phyloP scores from a whole-genome alignment of 2,329 filamentous ascomycete species.

The Geosmithia putterillii region DNA sequence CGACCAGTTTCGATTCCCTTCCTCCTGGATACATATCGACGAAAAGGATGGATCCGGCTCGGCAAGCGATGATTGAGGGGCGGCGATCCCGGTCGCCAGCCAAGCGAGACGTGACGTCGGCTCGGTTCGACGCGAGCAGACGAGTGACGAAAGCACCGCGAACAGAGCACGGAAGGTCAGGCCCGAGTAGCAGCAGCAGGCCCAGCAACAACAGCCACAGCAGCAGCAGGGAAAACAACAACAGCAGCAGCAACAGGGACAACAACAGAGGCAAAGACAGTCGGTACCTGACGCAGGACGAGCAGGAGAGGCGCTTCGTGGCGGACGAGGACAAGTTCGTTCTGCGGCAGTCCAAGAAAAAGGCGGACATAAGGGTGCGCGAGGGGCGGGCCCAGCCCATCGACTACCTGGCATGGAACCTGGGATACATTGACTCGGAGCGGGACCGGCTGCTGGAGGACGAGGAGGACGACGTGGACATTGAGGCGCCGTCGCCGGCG shows the following conservation, averaged over 20 bases:
- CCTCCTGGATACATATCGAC: not conserved
- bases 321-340: conserved; percentile 95
- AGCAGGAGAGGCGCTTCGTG: conserved; percentile 73
- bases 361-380: conserved; percentile 86
- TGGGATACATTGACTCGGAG: conserved; percentile 78
- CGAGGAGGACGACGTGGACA: conserved; percentile 57
- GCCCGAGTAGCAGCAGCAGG: conserved; percentile 14
- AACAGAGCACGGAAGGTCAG: conserved; percentile 10
- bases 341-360: conserved; percentile 93
- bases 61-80: conserved; percentile 41
- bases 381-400: conserved; percentile 85
- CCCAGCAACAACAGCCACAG: conserved; percentile 3
- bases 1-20: not conserved
- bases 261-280: conserved; percentile 5
- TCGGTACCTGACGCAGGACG: conserved; percentile 54
- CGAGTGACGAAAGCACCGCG: conserved; percentile 42
- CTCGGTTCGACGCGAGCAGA: conserved; percentile 39
- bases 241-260: conserved; percentile 5
- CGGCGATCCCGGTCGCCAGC: conserved; percentile 28
- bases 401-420: conserved; percentile 83
- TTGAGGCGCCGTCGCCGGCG: conserved; percentile 70
- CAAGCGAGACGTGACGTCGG: conserved; percentile 38
- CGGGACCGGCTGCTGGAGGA: conserved; percentile 82
- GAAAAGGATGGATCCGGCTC: conserved; percentile 37
- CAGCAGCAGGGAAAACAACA: not conserved